Evolutionary conservation across 2,329 filamentous ascomycete genomes (phyloP).

Genomic region (Pseudocercospora fuligena): DNA sequence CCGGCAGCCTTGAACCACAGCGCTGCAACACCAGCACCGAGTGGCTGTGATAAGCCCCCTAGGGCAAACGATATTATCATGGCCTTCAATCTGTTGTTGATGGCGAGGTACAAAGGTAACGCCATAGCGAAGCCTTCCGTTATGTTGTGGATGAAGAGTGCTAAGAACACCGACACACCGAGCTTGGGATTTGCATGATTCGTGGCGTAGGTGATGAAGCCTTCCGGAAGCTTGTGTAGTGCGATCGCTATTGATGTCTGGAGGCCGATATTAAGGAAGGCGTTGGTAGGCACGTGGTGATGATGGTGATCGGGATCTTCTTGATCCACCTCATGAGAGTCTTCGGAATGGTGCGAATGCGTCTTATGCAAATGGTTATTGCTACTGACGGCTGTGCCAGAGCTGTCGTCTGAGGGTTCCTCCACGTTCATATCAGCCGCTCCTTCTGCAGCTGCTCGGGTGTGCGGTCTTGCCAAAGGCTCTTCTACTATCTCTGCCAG

Average conservation of each 20-base stretch:
- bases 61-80: slow-evolving; percentile 84
- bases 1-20: slow-evolving; percentile 77
- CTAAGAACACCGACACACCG: slow-evolving; percentile 90
- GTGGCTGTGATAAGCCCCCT: slow-evolving; percentile 83
- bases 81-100: slow-evolving; percentile 77
- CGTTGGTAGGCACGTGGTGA: slow-evolving; percentile 93
- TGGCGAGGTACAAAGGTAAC: slow-evolving; percentile 87
- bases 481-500: slow-evolving; percentile 32
- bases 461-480: slow-evolving; percentile 22
- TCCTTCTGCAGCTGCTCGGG: slow-evolving; percentile 22
- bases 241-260: slow-evolving; percentile 96
- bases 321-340: slow-evolving; percentile 46
- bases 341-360: slow-evolving; percentile 72
- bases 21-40: slow-evolving; percentile 82
- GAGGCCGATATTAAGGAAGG: slow-evolving; percentile 91
- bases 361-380: slow-evolving; percentile 23
- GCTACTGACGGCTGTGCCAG: slow-evolving; percentile 20
- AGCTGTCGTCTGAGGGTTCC: slow-evolving; percentile 27
- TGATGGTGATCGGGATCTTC: slow-evolving; percentile 71
- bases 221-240: slow-evolving; percentile 90
- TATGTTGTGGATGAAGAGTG: slow-evolving; percentile 97
- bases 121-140: slow-evolving; percentile 96
- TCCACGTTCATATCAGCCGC: slow-evolving; percentile 18
- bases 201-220: slow-evolving; percentile 89
- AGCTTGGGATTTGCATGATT: slow-evolving; percentile 92